Evolutionary conservation across 768 basidiomycete genomes (phyloP).

Genomic region (Candolleomyces aberdarensis): DNA sequence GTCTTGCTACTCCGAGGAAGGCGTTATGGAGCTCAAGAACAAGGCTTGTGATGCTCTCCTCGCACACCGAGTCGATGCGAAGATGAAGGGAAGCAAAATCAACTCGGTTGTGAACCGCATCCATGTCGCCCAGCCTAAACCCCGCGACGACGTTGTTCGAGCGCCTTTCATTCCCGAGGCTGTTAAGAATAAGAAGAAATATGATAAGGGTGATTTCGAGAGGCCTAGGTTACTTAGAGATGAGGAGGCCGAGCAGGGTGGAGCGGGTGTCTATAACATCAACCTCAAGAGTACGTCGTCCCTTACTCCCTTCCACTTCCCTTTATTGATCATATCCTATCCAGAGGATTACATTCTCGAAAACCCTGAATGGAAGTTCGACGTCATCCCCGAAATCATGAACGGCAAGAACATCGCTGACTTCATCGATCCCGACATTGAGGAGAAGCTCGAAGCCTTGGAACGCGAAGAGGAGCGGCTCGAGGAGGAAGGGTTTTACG

Average conservation of each 20-base stretch:
- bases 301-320: background rate
- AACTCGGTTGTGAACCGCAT: conserved; percentile 92
- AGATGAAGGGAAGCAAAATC: conserved; percentile 92
- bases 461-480: conserved; percentile 95
- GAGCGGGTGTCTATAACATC: conserved; percentile 87
- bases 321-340: conserved; percentile 1
- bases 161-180: conserved; percentile 87
- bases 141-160: conserved; percentile 86
- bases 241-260: conserved; percentile 81
- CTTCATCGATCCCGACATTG: conserved; percentile 97
- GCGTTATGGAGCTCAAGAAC: conserved; percentile 96
- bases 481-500: conserved; percentile 94
- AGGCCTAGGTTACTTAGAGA: conserved; percentile 73
- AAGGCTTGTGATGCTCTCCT: conserved; percentile 93
- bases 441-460: conserved; percentile 93
- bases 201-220: conserved; percentile 85
- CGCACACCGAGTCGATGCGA: conserved; percentile 90
- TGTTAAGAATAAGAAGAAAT: conserved; percentile 74
- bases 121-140: conserved; percentile 89
- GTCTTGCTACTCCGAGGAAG: conserved; percentile 95
- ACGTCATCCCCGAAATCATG: conserved; percentile 97
- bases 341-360: conserved; percentile 88
- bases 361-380: conserved; percentile 93
- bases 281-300: conserved; percentile 77
- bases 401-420: conserved; percentile 99